A percentile compares a stretch with the other conserved stretches of the same genome.
Conservation (phyloP, 345 rosid genomes). For the Euphorbia peplus region DNA sequence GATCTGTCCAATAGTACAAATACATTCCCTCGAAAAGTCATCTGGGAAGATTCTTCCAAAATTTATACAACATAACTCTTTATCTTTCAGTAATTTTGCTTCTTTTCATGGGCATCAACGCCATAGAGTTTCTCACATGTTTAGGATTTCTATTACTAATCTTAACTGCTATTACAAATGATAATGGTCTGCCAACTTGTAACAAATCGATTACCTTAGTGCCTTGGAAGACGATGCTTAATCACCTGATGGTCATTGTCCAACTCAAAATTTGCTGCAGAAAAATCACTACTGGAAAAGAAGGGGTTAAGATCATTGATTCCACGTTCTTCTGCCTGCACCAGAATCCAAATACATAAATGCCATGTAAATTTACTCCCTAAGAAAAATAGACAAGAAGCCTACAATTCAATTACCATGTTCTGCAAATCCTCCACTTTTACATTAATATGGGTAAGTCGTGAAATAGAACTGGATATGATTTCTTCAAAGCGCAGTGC, state of each 20-base stretch:
- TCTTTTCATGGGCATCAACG: neutral
- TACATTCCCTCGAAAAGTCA: neutral
- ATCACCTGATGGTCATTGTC: slow-evolving; percentile 49
- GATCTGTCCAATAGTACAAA: too few relatives aligned
- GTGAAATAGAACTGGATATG: slow-evolving; percentile 61
- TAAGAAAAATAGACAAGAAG: neutral
- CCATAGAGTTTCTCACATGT: neutral
- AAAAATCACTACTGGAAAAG: slow-evolving; percentile 69
- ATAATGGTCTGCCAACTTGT: neutral
- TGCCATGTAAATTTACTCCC: neutral
- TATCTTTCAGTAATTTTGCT: too few relatives aligned
- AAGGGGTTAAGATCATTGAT: slow-evolving; percentile 71
- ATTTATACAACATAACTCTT: too few relatives aligned
- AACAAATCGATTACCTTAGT: neutral
- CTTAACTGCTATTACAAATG: neutral
- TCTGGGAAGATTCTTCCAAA: neutral
- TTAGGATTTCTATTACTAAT: neutral
- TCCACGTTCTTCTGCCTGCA: slow-evolving; percentile 84
- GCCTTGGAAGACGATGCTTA: slow-evolving; percentile 47
- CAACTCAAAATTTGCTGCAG: slow-evolving; percentile 64
- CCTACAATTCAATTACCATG: slow-evolving; percentile 47
- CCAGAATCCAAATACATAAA: slow-evolving; percentile 11
- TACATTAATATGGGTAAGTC: slow-evolving; percentile 55
- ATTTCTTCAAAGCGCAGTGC: slow-evolving; percentile 85
- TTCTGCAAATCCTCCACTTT: slow-evolving; percentile 67